Conservation (phyloP, 805 yeast genomes). For the Schwanniomyces pseudopolymorphus region DNA sequence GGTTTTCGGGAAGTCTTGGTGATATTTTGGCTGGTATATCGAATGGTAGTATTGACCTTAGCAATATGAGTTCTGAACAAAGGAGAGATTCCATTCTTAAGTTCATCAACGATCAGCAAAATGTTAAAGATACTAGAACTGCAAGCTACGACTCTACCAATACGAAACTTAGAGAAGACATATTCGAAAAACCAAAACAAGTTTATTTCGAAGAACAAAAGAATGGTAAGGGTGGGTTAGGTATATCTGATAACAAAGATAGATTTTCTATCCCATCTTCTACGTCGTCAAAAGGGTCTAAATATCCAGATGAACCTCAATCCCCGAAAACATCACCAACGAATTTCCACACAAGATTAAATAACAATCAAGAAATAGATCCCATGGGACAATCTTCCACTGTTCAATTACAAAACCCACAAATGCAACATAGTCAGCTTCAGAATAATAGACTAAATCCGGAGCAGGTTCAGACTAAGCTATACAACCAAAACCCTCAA, state of each 20-base stretch:
- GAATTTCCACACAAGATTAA: constrained; percentile 7
- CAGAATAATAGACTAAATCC: constrained; percentile 11
- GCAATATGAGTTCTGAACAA: constrained; percentile 39
- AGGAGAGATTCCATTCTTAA: constrained; percentile 41
- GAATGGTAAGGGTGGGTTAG: background rate
- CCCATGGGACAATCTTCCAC: background rate
- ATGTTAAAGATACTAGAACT: constrained; percentile 7
- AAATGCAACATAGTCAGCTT: constrained; percentile 11
- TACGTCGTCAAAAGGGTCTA: constrained; percentile 31
- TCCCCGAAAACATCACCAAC: constrained; percentile 41
- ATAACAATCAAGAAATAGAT: constrained; percentile 12
- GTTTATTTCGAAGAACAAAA: constrained; percentile 1
- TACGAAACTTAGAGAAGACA: constrained; percentile 37
- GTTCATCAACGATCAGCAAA: constrained; percentile 33
- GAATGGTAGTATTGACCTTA: constrained; percentile 38
- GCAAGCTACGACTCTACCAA: constrained; percentile 8
- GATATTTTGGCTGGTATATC: constrained; percentile 35
- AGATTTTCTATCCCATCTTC: constrained; percentile 38
- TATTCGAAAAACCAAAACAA: constrained; percentile 25
- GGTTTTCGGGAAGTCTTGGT: constrained; percentile 29
- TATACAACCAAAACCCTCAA: constrained; percentile 7
- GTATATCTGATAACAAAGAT: constrained; percentile 9
- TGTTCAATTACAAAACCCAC: constrained; percentile 6
- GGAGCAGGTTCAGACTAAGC: background rate
- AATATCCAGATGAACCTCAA: constrained; percentile 34